A percentile compares a stretch with the other conserved stretches of the same genome.
Conservation (phyloP, 257 asterid species). For the Anisodus acutangulus region DNA sequence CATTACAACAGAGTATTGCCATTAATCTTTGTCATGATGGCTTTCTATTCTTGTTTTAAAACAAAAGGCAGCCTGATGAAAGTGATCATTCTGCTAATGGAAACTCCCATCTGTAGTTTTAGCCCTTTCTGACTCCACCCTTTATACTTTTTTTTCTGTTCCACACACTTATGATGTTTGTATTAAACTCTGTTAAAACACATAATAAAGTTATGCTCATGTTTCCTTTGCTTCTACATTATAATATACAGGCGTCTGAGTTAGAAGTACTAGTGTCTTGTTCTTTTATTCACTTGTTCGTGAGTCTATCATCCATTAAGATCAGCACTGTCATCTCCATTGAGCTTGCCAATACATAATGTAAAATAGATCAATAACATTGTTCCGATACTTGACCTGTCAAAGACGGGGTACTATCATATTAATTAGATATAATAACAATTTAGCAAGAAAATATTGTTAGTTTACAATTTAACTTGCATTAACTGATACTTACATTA, state of each 20-base stretch:
- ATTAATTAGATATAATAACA: not conserved
- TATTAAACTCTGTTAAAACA: not conserved
- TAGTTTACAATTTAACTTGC: not conserved
- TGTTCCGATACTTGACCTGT: constrained; percentile 73
- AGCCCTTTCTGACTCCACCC: not conserved
- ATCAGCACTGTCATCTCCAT: constrained; percentile 34
- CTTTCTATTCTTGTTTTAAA: not conserved
- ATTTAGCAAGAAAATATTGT: not conserved
- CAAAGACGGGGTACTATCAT: not conserved
- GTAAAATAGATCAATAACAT: constrained; percentile 66
- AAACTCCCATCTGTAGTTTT: not conserved
- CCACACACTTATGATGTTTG: not conserved
- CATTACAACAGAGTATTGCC: not conserved
- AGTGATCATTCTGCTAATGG: constrained; percentile 14
- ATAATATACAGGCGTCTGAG: not conserved
- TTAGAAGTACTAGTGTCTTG: not conserved
- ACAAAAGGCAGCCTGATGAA: constrained; percentile 9
- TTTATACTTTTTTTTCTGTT: not conserved
- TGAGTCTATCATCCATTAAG: constrained; percentile 30
- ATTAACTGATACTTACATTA: too few relatives aligned
- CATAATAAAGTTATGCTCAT: not conserved
- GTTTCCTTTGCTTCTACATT: not conserved
- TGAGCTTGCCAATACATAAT: constrained; percentile 47
- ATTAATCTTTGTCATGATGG: not conserved
- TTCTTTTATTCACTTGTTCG: not conserved